Evolutionary conservation across 78 protist species (phyloP), one percentile per base, ranked within the genome.

Genomic region (Neovahlkampfia damariscottae): DNA sequence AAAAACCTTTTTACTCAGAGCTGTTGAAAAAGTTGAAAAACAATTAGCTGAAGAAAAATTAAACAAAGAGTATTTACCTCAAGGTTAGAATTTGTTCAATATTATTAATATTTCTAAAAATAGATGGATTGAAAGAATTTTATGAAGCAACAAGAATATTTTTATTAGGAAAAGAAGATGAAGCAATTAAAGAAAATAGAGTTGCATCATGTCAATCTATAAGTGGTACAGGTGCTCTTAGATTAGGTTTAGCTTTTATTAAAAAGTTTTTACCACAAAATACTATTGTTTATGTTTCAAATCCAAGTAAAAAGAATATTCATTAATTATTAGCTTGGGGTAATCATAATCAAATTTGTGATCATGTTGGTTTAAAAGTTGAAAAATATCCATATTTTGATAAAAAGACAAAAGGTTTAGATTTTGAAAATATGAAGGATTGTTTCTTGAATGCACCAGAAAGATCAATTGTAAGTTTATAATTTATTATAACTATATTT

Each of bases 141-240:
- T n/a, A 41, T n/a, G 2, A 2, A 1, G 72, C 2, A 37, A 37
- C 82, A 2, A 67, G 36, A 31, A 8, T 29, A 27, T 69, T 80
- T n/a, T 30, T 72, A 9, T 71, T 80, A 8, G 77, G 83, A 1
- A 29, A 72, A 34, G 8, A 10, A 40, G 0, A 62, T 66, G 19
- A 29, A 40, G 67, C 77, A 36, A 10, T 71, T 27, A 67, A 41
- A 74, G 76, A 77, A 28, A 70, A 2, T 70, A 0, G 86, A 28
- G 10, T 79, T 2, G 90, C 81, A 27, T 38, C 91, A n/a, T 68
- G 78, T 29, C 99, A 97, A 80, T 31, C 95, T 0, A 76, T 97
- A 37, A 88, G 96, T 0, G 99, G 99, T 72, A 96, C 97, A 5
- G 99, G 99, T 58, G 89, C 97, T 0, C 82, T 93, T 27, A 84